Percentiles rank a stretch among this genome's conserved stretches.
These are phyloP conservation scores for Fistulinella cinereoalba DNA, from an alignment of 1,284 basidiomycete genomes.

Conservation along the genomic window DNA sequence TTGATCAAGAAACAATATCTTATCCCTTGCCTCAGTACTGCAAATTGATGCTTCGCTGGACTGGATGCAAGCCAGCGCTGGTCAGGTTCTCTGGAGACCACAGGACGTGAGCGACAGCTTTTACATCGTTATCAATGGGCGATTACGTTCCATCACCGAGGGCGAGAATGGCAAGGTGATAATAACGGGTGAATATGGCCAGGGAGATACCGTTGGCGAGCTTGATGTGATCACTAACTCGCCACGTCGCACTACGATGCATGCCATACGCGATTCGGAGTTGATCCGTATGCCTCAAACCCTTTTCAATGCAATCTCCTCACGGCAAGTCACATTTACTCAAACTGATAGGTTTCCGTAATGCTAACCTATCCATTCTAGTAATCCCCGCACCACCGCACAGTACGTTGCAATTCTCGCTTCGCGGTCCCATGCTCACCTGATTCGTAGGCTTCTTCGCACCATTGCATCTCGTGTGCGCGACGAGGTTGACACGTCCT, in stretches of 20 bases:
- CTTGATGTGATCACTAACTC: slow-evolving; percentile 97
- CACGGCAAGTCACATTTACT: slow-evolving; percentile 49
- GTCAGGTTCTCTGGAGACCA: slow-evolving; percentile 90
- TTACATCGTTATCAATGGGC: slow-evolving; percentile 98
- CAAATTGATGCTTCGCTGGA: slow-evolving; percentile 98
- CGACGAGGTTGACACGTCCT: slow-evolving; percentile 69
- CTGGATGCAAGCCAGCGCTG: slow-evolving; percentile 96
- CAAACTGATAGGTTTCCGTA: background rate
- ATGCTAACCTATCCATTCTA: slow-evolving; percentile 29
- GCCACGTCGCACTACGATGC: slow-evolving; percentile 85
- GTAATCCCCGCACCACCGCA: slow-evolving; percentile 93
- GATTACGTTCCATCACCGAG: slow-evolving; percentile 81
- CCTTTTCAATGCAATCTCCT: slow-evolving; percentile 94
- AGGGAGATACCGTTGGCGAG: slow-evolving; percentile 85
- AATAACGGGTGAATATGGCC: slow-evolving; percentile 92
- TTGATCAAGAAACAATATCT: background rate
- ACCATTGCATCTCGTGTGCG: slow-evolving; percentile 93
- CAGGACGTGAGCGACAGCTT: slow-evolving; percentile 91
- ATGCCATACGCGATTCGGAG: slow-evolving; percentile 98
- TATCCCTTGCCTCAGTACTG: slow-evolving; percentile 56
- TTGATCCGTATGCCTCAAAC: slow-evolving; percentile 98
- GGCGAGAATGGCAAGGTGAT: slow-evolving; percentile 69
- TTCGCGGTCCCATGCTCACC: slow-evolving; percentile 1
- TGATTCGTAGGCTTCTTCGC: slow-evolving; percentile 61
- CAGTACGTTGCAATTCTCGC: slow-evolving; percentile 53